These are phyloP conservation scores for Candida buenavistaensis DNA, from an alignment of 1,139 yeast species.

Conservation along the genomic window DNA sequence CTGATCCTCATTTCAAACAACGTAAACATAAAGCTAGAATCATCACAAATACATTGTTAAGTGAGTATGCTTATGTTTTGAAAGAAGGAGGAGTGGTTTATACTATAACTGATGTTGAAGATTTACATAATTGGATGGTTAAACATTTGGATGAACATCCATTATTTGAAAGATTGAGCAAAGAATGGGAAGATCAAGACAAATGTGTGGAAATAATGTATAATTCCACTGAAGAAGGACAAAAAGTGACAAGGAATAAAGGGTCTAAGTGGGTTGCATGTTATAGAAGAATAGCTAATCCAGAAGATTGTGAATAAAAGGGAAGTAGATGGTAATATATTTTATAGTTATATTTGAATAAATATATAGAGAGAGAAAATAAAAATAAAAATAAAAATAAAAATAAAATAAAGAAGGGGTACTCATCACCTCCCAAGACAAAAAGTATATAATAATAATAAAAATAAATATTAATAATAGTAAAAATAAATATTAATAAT, in stretches of 20 bases:
- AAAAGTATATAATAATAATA: too few species aligned
- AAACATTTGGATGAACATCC: conserved; percentile 90
- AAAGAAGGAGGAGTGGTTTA: conserved; percentile 86
- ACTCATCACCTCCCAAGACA: too few species aligned
- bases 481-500: too few species aligned
- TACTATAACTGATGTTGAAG: conserved; percentile 95
- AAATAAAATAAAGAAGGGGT: background rate
- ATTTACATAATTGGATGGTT: conserved; percentile 96
- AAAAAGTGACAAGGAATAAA: conserved; percentile 86
- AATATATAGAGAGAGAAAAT: background rate
- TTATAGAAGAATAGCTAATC: conserved; percentile 70
- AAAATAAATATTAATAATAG: too few species aligned
- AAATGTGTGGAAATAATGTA: conserved; percentile 84
- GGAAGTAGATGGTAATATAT: too few species aligned
- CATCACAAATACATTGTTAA: conserved; percentile 79
- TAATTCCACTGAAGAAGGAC: conserved; percentile 94
- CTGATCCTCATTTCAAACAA: conserved; percentile 98
- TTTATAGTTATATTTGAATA: background rate
- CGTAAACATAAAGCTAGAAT: conserved; percentile 97
- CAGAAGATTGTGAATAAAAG: conserved; percentile 34
- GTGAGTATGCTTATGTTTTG: conserved; percentile 91
- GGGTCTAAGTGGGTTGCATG: conserved; percentile 91
- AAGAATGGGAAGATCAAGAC: conserved; percentile 80
- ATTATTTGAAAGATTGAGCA: conserved; percentile 73
- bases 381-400: too few species aligned